phyloP scores from a whole-genome alignment of 179 eudicot genomes.

The Amaranthus tricolor region DNA sequence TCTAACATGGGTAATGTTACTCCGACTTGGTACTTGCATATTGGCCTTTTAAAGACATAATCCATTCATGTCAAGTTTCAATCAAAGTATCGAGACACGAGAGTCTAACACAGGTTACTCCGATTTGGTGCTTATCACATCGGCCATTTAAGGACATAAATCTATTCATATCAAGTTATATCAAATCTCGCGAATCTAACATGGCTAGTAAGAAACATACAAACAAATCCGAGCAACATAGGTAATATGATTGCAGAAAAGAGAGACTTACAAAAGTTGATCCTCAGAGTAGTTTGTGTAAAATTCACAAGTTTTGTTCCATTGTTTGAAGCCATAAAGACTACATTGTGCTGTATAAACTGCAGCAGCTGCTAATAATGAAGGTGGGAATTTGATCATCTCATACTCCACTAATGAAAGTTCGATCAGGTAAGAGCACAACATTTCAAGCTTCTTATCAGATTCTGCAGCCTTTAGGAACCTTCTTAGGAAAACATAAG shows the following conservation, averaged over 20 bases:
- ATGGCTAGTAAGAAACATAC: background rate
- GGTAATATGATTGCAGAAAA: background rate
- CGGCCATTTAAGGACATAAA: no score
- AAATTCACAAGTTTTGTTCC: constrained; percentile 53
- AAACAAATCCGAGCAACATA: background rate
- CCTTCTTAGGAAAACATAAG: constrained; percentile 50
- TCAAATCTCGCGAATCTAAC: no score
- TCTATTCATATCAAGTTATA: no score
- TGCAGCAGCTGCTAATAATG: constrained; percentile 58
- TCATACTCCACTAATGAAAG: constrained; percentile 56
- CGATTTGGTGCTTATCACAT: no score
- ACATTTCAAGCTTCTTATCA: constrained; percentile 47
- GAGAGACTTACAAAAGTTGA: constrained; percentile 38
- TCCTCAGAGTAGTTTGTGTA: constrained; percentile 43
- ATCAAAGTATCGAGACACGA: no score
- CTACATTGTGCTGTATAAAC: constrained; percentile 61
- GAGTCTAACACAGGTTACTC: no score
- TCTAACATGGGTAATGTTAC: no score
- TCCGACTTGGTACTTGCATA: no score
- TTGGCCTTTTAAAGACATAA: no score
- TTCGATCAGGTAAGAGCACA: constrained; percentile 44
- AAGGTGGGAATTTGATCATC: constrained; percentile 57
- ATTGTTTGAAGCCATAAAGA: constrained; percentile 43
- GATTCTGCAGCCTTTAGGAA: constrained; percentile 58
- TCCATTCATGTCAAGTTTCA: no score